phyloP scores from a whole-genome alignment of 306 rosid species.

The Benincasa hispida region DNA sequence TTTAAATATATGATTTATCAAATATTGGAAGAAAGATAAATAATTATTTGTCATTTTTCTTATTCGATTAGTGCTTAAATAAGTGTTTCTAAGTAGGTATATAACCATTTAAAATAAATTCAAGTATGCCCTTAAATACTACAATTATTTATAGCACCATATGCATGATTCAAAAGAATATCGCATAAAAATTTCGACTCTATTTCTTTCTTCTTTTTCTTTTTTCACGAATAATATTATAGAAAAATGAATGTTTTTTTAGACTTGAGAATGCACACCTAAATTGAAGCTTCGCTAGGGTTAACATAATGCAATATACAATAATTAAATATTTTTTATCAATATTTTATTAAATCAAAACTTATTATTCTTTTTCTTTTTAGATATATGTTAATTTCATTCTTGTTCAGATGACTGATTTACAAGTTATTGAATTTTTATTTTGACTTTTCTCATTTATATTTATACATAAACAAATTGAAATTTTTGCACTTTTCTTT shows the following conservation, averaged over 20 bases:
- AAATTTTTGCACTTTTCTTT: too few relatives aligned
- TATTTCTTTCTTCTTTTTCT: not conserved
- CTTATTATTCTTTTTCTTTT: not conserved
- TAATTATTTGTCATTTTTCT: too few relatives aligned
- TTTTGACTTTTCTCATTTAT: too few relatives aligned
- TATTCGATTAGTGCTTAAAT: too few relatives aligned
- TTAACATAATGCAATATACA: not conserved
- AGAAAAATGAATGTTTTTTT: not conserved
- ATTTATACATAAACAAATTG: too few relatives aligned
- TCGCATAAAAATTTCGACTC: not conserved
- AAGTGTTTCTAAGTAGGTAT: too few relatives aligned
- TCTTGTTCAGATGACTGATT: too few relatives aligned
- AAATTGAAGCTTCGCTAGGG: not conserved
- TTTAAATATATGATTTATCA: too few relatives aligned
- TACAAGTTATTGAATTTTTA: too few relatives aligned
- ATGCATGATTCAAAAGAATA: not conserved
- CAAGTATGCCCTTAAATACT: too few relatives aligned
- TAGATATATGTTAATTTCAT: not conserved
- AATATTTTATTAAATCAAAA: not conserved
- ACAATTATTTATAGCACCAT: not conserved
- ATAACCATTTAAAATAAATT: too few relatives aligned
- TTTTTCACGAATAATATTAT: not conserved
- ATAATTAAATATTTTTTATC: not conserved
- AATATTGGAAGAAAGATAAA: too few relatives aligned
- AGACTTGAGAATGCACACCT: not conserved